These are phyloP conservation scores for Saccharum spontaneum DNA, from an alignment of 176 grass and related monocot species.

Conservation along the genomic window DNA sequence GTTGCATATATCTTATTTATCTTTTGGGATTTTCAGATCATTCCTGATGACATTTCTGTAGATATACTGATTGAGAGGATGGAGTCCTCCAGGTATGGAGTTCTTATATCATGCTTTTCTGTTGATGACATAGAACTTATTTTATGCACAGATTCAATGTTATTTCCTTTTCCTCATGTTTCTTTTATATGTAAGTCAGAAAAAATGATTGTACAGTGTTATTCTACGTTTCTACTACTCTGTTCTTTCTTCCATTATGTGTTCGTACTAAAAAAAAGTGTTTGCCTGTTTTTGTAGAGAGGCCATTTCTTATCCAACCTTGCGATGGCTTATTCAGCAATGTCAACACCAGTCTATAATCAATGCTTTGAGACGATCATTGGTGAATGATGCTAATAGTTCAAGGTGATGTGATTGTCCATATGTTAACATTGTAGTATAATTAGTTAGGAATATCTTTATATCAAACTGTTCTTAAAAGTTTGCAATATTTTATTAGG, in stretches of 20 bases:
- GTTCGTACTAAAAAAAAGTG: neutral
- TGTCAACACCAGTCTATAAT: conserved; percentile 62
- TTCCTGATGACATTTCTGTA: conserved; percentile 70
- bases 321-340: conserved; percentile 65
- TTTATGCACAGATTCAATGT: neutral
- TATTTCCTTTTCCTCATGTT: conserved; percentile 17
- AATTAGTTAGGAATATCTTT: conserved; percentile 9
- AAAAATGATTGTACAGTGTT: neutral
- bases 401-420: conserved; percentile 55
- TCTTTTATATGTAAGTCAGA: neutral
- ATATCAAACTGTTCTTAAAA: conserved; percentile 14
- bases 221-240: neutral
- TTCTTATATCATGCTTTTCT: conserved; percentile 5
- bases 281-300: conserved; percentile 55
- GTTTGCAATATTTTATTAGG: neutral
- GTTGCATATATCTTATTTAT: conserved; percentile 15
- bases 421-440: conserved; percentile 18
- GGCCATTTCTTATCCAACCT: conserved; percentile 31
- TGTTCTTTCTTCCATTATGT: neutral
- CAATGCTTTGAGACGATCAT: conserved; percentile 47
- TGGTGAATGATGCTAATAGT: conserved; percentile 82
- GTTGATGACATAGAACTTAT: conserved; percentile 9
- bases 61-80: conserved; percentile 64
- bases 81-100: conserved; percentile 58
- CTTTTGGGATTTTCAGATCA: conserved; percentile 62